Percentiles rank a stretch among this genome's conserved stretches.
Conservation (phyloP, 805 yeast genomes). For the Saccharomycopsis sp. region DNA sequence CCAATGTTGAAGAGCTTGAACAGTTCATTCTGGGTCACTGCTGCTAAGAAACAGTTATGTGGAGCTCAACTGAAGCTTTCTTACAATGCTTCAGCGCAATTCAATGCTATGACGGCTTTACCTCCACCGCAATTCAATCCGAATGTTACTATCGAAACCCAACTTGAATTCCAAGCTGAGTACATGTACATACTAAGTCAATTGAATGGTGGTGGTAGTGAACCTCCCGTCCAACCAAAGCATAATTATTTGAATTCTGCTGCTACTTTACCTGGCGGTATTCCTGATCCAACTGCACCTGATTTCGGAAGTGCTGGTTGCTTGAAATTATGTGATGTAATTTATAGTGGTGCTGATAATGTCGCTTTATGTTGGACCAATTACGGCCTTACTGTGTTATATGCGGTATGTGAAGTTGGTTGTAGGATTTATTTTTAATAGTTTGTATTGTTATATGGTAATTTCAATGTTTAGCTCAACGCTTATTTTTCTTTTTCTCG, state of each 20-base stretch:
- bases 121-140: background rate
- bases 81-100: background rate
- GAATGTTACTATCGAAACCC: background rate
- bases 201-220: background rate
- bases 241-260: background rate
- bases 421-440: slow-evolving; percentile 12
- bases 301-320: slow-evolving; percentile 13
- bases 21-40: slow-evolving; percentile 17
- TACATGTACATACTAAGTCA: background rate
- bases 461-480: too few relatives aligned
- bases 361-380: slow-evolving; percentile 16
- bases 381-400: slow-evolving; percentile 13
- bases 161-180: background rate
- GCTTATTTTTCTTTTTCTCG: too few relatives aligned
- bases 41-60: slow-evolving; percentile 19
- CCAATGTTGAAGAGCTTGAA: slow-evolving; percentile 14
- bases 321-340: slow-evolving; percentile 10
- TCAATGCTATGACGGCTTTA: background rate
- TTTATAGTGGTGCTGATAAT: slow-evolving; percentile 10
- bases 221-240: background rate
- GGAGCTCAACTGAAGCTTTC: slow-evolving; percentile 3
- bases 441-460: too few relatives aligned
- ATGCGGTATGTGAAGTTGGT: slow-evolving; percentile 20
- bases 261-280: background rate
- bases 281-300: background rate